phyloP scores from a whole-genome alignment of 2,329 filamentous ascomycete genomes.

The Whalleya microplaca region DNA sequence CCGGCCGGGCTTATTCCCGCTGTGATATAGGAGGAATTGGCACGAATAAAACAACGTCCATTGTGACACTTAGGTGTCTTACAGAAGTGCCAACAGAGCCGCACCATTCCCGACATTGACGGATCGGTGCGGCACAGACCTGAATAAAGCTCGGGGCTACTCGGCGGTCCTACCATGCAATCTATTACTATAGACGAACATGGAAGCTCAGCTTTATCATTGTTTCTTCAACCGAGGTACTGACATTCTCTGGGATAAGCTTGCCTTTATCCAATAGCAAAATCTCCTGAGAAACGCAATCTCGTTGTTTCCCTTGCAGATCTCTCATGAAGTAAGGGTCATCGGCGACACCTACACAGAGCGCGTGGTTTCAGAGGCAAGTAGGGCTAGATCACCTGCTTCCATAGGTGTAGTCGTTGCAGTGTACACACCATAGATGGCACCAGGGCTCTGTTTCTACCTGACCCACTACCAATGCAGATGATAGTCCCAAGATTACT shows the following conservation, averaged over 20 bases:
- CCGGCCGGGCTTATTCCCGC: constrained; percentile 19
- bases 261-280: constrained; percentile 9
- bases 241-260: constrained; percentile 12
- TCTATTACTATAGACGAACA: background rate
- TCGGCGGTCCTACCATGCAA: constrained; percentile 9
- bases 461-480: constrained; percentile 13
- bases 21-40: constrained; percentile 17
- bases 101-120: constrained; percentile 18
- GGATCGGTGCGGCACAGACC: constrained; percentile 5
- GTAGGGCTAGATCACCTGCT: constrained; percentile 30
- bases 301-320: constrained; percentile 12
- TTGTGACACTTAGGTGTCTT: constrained; percentile 17
- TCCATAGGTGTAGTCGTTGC: constrained; percentile 15
- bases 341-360: constrained; percentile 9
- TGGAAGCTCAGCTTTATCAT: constrained; percentile 15
- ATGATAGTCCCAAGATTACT: constrained; percentile 6
- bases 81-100: constrained; percentile 11
- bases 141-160: constrained; percentile 9
- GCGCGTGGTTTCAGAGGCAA: constrained; percentile 12
- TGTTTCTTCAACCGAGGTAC: constrained; percentile 15
- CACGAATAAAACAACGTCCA: constrained; percentile 12
- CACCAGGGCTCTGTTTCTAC: constrained; percentile 1
- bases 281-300: constrained; percentile 22
- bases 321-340: constrained; percentile 10
- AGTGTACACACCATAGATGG: constrained; percentile 1